A percentile compares a stretch with the other conserved stretches of the same genome.
Evolutionary conservation across 2,329 filamentous ascomycete species (phyloP).

Genomic region (Neocatenulostroma microsporum): DNA sequence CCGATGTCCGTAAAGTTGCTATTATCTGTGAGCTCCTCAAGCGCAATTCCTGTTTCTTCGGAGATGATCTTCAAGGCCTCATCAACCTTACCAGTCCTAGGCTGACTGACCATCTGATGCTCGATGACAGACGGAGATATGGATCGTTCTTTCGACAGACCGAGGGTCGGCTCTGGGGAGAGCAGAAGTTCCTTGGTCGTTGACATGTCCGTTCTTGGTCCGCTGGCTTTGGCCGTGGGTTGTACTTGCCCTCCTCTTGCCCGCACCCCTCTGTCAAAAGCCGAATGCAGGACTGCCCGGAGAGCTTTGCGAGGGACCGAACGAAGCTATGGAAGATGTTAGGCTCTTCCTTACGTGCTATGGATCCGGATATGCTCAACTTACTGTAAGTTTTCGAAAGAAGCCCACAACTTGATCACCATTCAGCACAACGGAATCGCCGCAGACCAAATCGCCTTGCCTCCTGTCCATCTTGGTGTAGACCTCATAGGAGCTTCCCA

Average conservation of each 20-base stretch:
- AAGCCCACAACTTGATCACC: background rate
- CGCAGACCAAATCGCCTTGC: slow-evolving; percentile 29
- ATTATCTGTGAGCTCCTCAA: background rate
- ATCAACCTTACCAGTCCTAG: background rate
- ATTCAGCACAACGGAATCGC: slow-evolving; percentile 22
- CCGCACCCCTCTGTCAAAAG: too few relatives aligned
- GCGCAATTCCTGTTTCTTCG: slow-evolving; percentile 4
- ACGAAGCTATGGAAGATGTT: too few relatives aligned
- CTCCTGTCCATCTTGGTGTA: slow-evolving; percentile 9
- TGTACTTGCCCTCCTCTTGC: too few relatives aligned
- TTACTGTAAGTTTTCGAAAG: background rate
- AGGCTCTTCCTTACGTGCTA: too few relatives aligned
- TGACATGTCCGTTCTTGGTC: background rate
- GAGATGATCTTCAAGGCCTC: background rate
- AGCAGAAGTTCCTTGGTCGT: background rate
- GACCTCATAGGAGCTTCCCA: background rate
- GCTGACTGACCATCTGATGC: background rate
- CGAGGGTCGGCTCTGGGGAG: too few relatives aligned
- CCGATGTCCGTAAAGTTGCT: slow-evolving; percentile 5
- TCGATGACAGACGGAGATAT: background rate
- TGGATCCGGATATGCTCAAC: too few relatives aligned
- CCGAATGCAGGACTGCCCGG: background rate
- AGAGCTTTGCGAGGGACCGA: background rate
- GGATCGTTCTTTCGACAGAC: too few relatives aligned
- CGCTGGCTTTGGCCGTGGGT: background rate